These are phyloP conservation scores for Beauveria sp. DNA, from an alignment of 2,329 filamentous ascomycete species.

Conservation along the genomic window DNA sequence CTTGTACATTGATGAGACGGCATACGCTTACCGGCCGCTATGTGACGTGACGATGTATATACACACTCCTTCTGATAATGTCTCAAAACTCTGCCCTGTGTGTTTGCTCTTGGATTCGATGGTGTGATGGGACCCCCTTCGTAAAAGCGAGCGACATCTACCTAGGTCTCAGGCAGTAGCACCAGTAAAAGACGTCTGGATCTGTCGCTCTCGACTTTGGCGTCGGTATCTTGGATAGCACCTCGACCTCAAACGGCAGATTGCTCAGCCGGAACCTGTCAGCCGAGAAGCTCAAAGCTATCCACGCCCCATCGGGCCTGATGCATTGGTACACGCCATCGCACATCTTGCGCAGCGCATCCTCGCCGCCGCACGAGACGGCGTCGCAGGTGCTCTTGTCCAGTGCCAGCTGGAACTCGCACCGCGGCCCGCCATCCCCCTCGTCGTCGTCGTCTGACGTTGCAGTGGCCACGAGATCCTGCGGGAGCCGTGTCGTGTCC, in stretches of 20 bases:
- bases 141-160: background rate
- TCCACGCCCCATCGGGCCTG: constrained; percentile 32
- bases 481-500: constrained; percentile 34
- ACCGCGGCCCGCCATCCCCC: background rate
- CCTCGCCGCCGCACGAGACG: constrained; percentile 36
- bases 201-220: constrained; percentile 33
- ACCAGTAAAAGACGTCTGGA: constrained; percentile 39
- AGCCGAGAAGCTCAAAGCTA: constrained; percentile 41
- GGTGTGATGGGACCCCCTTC: background rate
- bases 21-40: background rate
- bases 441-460: background rate
- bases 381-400: constrained; percentile 45
- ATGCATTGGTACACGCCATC: constrained; percentile 28
- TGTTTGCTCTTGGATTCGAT: background rate
- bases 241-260: constrained; percentile 34
- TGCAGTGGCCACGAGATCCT: constrained; percentile 9
- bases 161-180: constrained; percentile 34
- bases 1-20: background rate
- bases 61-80: background rate
- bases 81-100: background rate
- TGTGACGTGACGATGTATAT: background rate
- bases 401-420: constrained; percentile 34
- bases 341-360: constrained; percentile 31
- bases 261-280: constrained; percentile 30
- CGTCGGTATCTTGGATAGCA: constrained; percentile 34